Base-by-base conservation (phyloP, 2,329 filamentous ascomycete species). In the Mycocentrospora acerina region DNA sequence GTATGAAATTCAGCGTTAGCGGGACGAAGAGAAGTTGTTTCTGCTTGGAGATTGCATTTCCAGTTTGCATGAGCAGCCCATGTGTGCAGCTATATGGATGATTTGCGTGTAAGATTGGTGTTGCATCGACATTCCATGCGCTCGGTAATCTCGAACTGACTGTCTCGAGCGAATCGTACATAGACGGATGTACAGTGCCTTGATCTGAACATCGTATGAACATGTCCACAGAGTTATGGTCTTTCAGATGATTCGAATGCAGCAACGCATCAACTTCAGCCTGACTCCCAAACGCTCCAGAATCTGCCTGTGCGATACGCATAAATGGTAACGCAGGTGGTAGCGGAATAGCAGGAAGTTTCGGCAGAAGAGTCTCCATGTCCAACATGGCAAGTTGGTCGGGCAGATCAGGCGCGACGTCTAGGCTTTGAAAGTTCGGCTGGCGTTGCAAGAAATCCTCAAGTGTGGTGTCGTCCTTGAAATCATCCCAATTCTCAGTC, bases 91-190 rank as follows among this genome's bases (percentile, higher is more conserved):
- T 77, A 22, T 82, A 74, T 0, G 85, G 78, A 60, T 94, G 85
- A 7, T 86, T 88, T 19, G 85, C 76, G 60, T 94, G 87, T 13
- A 72, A 61, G 17, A 80, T 50, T 9, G 78, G 70, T 17, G 70
- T 73, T 30, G 75, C 66, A 14, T 80, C 70, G 35, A 74, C 62
- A 10, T 46, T 60, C 57, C 60, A 64, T 40, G 46, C 56, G 4
- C 68, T 71, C 2, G 72, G 76, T 40, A 77, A 75, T 41, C 71
- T 64, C 44, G 90, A 83, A 10, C 69, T 77, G 3, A 89, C 88
- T 41, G 94, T 84, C 43, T 86, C 78, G 55, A 95, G 88, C 5
- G 86, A 90, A 63, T 95, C 86, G 62, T 91, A 91, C 32, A 95
- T 88, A 52, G 83, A 88, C 13, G 94, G 73, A 59, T 91, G 85